These are phyloP conservation scores for Dovyalis caffra DNA, from an alignment of 345 rosid genomes.

Conservation along the genomic window DNA sequence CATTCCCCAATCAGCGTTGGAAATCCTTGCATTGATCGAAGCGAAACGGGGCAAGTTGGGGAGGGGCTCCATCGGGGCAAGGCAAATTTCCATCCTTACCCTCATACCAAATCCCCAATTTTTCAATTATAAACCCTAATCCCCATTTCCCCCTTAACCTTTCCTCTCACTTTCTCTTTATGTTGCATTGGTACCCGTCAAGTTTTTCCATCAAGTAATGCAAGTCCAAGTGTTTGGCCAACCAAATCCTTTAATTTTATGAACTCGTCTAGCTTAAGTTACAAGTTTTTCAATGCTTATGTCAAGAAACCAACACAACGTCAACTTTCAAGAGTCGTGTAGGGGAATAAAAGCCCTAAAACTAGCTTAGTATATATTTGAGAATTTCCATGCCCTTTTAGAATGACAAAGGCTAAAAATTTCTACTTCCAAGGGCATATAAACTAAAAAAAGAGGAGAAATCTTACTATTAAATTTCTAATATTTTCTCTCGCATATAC, in stretches of 20 bases:
- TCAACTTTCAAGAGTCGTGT: no score
- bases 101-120: no score
- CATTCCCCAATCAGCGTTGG: no score
- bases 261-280: neutral
- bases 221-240: neutral
- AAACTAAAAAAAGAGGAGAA: no score
- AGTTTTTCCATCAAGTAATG: neutral
- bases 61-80: no score
- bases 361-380: neutral
- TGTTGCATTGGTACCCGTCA: no score
- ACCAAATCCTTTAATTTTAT: neutral
- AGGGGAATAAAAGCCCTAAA: neutral
- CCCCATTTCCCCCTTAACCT: no score
- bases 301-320: neutral
- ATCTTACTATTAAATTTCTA: neutral
- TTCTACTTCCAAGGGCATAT: neutral
- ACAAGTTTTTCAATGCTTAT: neutral
- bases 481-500: constrained; percentile 1
- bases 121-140: no score
- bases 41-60: no score
- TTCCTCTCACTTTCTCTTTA: no score
- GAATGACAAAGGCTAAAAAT: neutral
- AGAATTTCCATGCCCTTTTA: neutral
- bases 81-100: no score
- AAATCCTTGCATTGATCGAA: no score